A percentile compares a stretch with the other conserved stretches of the same genome.
phyloP scores from a whole-genome alignment of 2,329 filamentous ascomycete genomes.

The Cladosporium sp. region DNA sequence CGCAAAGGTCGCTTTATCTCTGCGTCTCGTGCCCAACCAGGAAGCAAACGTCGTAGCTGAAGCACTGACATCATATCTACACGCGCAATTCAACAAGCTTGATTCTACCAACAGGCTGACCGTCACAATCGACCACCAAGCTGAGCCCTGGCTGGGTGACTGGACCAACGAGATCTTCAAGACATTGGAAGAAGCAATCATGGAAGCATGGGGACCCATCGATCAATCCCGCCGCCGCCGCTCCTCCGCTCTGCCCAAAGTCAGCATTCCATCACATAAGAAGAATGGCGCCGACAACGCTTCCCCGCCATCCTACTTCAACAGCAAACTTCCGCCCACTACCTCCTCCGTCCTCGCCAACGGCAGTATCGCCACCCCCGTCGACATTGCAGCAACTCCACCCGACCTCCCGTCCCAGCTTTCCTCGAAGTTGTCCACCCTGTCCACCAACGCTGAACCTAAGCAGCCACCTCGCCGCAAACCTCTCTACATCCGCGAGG shows the following conservation, averaged over 20 bases:
- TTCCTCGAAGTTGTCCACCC: constrained; percentile 44
- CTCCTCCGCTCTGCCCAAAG: constrained; percentile 21
- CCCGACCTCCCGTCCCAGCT: constrained; percentile 37
- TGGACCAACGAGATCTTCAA: constrained; percentile 87
- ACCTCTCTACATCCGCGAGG: constrained; percentile 91
- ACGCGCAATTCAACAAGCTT: constrained; percentile 69
- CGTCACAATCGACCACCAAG: constrained; percentile 85
- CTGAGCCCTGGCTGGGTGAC: constrained; percentile 94
- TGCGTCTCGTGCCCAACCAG: constrained; percentile 92
- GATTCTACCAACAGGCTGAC: constrained; percentile 78
- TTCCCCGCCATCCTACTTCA: constrained; percentile 22
- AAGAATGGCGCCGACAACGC: neutral
- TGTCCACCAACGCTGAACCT: constrained; percentile 23
- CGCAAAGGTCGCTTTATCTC: constrained; percentile 82
- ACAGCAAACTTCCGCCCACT: constrained; percentile 45
- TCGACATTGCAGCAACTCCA: constrained; percentile 27
- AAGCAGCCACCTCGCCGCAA: constrained; percentile 42
- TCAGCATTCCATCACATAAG: constrained; percentile 17
- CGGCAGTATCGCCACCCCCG: constrained; percentile 39
- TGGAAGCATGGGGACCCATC: constrained; percentile 75
- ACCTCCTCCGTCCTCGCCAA: constrained; percentile 55
- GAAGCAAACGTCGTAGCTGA: constrained; percentile 75
- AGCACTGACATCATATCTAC: constrained; percentile 66
- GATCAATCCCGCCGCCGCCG: constrained; percentile 35
- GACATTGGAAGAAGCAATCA: constrained; percentile 80